These are phyloP conservation scores for Claviceps purpurea DNA, from an alignment of 2,329 filamentous ascomycete genomes.

Conservation along the genomic window DNA sequence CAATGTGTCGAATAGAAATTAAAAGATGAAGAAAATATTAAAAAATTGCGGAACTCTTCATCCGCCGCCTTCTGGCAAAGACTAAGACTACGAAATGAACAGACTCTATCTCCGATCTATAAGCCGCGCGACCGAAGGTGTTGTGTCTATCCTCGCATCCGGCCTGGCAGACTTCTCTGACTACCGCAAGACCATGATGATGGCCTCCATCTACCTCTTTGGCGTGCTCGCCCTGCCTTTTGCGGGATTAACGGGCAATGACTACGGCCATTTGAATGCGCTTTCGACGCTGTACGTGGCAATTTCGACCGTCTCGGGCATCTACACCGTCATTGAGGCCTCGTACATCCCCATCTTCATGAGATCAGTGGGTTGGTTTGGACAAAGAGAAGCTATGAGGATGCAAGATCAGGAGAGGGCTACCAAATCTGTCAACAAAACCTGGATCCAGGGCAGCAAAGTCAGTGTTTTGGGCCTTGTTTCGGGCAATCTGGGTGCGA, in stretches of 20 bases:
- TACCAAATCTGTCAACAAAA: not conserved
- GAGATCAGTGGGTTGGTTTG: slow-evolving; percentile 9
- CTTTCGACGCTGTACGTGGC: slow-evolving; percentile 8
- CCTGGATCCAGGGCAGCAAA: slow-evolving; percentile 9
- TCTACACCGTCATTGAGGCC: slow-evolving; percentile 9
- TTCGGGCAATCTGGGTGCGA: slow-evolving; percentile 9
- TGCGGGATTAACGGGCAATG: slow-evolving; percentile 7
- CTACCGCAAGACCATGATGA: slow-evolving; percentile 12
- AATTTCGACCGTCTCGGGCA: slow-evolving; percentile 8
- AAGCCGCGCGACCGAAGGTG: slow-evolving; percentile 8
- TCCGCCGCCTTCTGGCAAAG: not conserved
- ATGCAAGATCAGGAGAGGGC: slow-evolving; percentile 1
- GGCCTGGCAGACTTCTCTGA: slow-evolving; percentile 10
- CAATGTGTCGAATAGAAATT: not conserved
- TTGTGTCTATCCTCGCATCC: slow-evolving; percentile 9
- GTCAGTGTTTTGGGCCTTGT: slow-evolving; percentile 10
- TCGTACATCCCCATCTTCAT: slow-evolving; percentile 12
- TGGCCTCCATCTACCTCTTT: slow-evolving; percentile 11
- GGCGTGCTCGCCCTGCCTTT: slow-evolving; percentile 9
- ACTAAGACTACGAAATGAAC: not conserved
- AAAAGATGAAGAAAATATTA: not conserved
- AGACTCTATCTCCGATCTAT: slow-evolving; percentile 10
- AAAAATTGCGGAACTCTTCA: not conserved
- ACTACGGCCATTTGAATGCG: slow-evolving; percentile 9
- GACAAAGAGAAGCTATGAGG: not conserved